A percentile compares a stretch with the other conserved stretches of the same genome.
These are phyloP conservation scores for Obelidium mucronatum DNA, from an alignment of 192 early-diverging fungal species.

Conservation along the genomic window DNA sequence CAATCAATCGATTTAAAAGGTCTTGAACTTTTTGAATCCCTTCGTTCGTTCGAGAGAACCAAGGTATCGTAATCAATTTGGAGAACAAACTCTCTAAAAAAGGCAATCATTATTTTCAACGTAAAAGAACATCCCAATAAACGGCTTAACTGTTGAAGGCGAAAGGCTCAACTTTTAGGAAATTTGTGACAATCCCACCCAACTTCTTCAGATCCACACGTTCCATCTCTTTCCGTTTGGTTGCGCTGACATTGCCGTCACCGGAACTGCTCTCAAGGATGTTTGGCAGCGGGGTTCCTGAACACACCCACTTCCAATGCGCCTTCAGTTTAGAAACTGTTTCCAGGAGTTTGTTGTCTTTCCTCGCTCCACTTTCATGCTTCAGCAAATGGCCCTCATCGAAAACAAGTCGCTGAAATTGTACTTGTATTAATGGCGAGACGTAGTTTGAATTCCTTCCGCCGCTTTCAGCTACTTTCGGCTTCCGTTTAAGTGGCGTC, in stretches of 20 bases:
- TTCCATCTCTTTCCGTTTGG: constrained; percentile 37
- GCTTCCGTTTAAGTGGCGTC: too few relatives aligned
- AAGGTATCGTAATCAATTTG: neutral
- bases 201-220: constrained; percentile 63
- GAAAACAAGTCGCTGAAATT: constrained; percentile 82
- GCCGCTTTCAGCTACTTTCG: neutral
- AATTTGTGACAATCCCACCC: constrained; percentile 61
- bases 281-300: constrained; percentile 53
- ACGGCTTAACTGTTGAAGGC: constrained; percentile 11
- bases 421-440: constrained; percentile 75
- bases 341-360: constrained; percentile 14
- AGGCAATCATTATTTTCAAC: neutral
- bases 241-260: neutral
- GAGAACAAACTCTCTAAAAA: neutral
- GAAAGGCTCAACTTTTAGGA: constrained; percentile 72
- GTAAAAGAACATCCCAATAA: too few relatives aligned
- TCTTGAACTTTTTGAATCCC: neutral
- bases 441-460: too few relatives aligned
- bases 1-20: constrained; percentile 61
- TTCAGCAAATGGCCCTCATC: constrained; percentile 83
- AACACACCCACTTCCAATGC: constrained; percentile 75
- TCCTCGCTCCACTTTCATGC: neutral
- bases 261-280: constrained; percentile 12
- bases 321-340: constrained; percentile 66
- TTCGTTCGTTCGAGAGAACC: neutral